Evolutionary conservation across 208 protist genomes (phyloP).

Genomic region (Acanthamoeba divionensis): DNA sequence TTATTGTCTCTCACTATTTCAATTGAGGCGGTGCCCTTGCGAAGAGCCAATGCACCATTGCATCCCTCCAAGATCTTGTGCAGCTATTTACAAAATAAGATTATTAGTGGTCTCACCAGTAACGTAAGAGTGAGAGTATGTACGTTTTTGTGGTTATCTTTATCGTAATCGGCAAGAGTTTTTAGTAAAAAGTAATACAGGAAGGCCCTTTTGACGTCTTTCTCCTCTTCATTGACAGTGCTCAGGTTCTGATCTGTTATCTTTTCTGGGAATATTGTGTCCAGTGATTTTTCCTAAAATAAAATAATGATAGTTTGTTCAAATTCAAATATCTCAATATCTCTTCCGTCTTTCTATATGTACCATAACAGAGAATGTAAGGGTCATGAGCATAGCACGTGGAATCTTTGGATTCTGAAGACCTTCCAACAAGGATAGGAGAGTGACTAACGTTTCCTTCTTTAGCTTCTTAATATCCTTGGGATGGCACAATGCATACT

Average conservation of each 20-base stretch:
- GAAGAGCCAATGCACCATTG: not conserved
- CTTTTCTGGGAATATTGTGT: constrained; percentile 24
- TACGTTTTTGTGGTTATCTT: constrained; percentile 23
- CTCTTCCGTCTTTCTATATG: not conserved
- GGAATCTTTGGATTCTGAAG: not conserved
- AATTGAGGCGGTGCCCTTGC: constrained; percentile 18
- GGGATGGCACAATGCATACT: not conserved
- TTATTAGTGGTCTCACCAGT: not conserved
- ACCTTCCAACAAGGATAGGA: not conserved
- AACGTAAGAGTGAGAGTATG: not conserved
- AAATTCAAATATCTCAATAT: not conserved
- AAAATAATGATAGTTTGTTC: not conserved
- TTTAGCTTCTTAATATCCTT: constrained; percentile 5
- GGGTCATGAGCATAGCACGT: constrained; percentile 12
- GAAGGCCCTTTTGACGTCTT: constrained; percentile 15
- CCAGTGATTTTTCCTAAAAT: constrained; percentile 7
- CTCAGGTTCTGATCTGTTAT: not conserved
- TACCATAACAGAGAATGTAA: constrained; percentile 7
- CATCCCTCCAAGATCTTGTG: not conserved
- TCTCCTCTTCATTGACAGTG: not conserved
- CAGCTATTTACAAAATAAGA: not conserved
- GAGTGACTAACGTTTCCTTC: not conserved
- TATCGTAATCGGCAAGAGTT: constrained; percentile 28
- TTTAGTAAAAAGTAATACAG: constrained; percentile 18
- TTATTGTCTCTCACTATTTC: constrained; percentile 51